Conservation (phyloP, 257 asterid species). For the Ballota nigra region DNA sequence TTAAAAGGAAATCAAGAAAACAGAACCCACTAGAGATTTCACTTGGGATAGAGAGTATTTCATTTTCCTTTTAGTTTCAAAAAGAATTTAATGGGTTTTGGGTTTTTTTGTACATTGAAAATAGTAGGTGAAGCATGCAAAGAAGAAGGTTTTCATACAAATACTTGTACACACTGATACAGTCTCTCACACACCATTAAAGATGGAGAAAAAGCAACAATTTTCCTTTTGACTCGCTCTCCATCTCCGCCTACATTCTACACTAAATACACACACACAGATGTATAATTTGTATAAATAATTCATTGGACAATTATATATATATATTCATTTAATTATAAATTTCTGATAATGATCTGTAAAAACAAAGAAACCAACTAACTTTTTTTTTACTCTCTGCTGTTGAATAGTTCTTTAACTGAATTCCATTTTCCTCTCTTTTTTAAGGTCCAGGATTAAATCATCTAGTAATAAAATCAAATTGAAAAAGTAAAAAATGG, state of each 20-base stretch:
- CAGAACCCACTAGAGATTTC: slow-evolving; percentile 20
- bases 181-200: slow-evolving; percentile 23
- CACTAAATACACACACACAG: not conserved
- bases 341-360: not conserved
- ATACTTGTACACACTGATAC: slow-evolving; percentile 17
- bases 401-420: slow-evolving; percentile 32
- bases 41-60: not conserved
- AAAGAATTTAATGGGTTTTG: slow-evolving; percentile 23
- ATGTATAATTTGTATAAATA: not conserved
- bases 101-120: slow-evolving; percentile 7
- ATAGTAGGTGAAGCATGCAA: slow-evolving; percentile 35
- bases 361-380: slow-evolving; percentile 1
- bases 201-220: slow-evolving; percentile 22
- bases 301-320: slow-evolving; percentile 9
- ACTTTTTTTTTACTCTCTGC: slow-evolving; percentile 10
- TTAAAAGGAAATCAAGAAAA: not conserved
- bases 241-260: not conserved
- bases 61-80: not conserved
- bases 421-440: slow-evolving; percentile 18
- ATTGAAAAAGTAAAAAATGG: not conserved
- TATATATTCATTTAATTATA: not conserved
- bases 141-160: slow-evolving; percentile 29
- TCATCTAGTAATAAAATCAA: not conserved
- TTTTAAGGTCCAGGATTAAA: slow-evolving; percentile 11
- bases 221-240: not conserved